phyloP scores from a whole-genome alignment of 169 alveolate species.

The Babesia sp. region DNA sequence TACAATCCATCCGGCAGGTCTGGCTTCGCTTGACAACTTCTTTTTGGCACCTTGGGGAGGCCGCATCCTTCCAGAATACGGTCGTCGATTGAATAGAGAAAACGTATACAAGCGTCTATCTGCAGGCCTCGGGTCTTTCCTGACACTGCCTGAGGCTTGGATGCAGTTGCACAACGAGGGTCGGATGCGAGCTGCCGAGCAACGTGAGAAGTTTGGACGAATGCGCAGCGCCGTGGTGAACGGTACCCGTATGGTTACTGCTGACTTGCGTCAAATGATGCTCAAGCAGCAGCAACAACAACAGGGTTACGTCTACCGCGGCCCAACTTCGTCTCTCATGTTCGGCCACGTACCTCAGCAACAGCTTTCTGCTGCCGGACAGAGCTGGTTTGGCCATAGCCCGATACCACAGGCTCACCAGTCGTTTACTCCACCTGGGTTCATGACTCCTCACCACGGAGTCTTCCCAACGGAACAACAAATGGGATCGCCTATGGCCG shows the following conservation, averaged over 20 bases:
- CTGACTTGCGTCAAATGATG: constrained; percentile 27
- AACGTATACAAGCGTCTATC: background rate
- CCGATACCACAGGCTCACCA: background rate
- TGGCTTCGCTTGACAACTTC: constrained; percentile 73
- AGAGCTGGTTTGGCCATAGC: constrained; percentile 32
- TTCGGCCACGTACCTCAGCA: constrained; percentile 25
- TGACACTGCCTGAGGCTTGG: constrained; percentile 77
- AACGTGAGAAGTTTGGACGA: constrained; percentile 55
- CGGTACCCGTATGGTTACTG: constrained; percentile 38
- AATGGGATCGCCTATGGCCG: background rate
- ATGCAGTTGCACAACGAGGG: constrained; percentile 70
- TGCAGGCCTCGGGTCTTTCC: constrained; percentile 57
- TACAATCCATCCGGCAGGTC: constrained; percentile 81
- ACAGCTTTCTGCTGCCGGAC: constrained; percentile 24
- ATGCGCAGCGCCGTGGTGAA: constrained; percentile 55
- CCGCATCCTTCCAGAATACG: constrained; percentile 9
- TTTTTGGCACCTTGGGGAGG: constrained; percentile 71
- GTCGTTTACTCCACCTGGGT: background rate
- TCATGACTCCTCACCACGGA: background rate
- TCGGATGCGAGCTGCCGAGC: constrained; percentile 50
- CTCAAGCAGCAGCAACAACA: constrained; percentile 17
- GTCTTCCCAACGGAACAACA: constrained; percentile 19
- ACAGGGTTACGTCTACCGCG: constrained; percentile 16
- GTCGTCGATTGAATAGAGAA: background rate
- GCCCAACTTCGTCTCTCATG: constrained; percentile 11